Conservation (phyloP, 169 alveolate genomes). For the Cyclospora cayetanensis region DNA sequence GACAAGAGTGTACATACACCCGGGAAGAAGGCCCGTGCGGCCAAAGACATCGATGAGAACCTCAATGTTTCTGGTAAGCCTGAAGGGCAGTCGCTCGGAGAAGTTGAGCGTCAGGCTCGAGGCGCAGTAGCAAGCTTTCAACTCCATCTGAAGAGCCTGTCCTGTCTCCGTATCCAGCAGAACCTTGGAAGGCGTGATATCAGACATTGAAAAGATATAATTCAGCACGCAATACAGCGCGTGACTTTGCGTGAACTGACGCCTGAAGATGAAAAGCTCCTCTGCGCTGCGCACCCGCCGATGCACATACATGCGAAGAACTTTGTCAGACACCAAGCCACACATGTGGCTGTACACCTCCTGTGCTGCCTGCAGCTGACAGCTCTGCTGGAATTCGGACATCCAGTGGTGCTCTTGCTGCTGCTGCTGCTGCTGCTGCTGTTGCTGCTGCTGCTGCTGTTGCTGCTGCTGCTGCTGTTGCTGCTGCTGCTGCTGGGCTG, state of each 20-base stretch:
- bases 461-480: not conserved
- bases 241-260: slow-evolving; percentile 76
- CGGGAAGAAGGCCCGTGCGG: slow-evolving; percentile 86
- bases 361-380: slow-evolving; percentile 72
- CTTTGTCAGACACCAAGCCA: slow-evolving; percentile 71
- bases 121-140: slow-evolving; percentile 74
- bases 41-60: slow-evolving; percentile 85
- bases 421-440: not conserved
- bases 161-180: slow-evolving; percentile 74
- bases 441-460: not conserved
- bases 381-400: not conserved
- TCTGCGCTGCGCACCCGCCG: slow-evolving; percentile 50
- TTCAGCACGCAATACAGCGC: slow-evolving; percentile 73
- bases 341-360: slow-evolving; percentile 72
- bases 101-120: slow-evolving; percentile 56
- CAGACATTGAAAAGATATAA: slow-evolving; percentile 73
- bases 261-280: slow-evolving; percentile 70
- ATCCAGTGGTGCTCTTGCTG: slow-evolving; percentile 39
- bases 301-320: slow-evolving; percentile 68
- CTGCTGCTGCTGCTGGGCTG: slow-evolving; percentile 29
- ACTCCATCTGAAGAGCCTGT: slow-evolving; percentile 74
- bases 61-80: slow-evolving; percentile 85
- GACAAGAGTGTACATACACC: slow-evolving; percentile 82
- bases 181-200: slow-evolving; percentile 76
- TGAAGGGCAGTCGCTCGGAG: slow-evolving; percentile 78